Conservation (phyloP, 75 land plant species). For the Pinus albicaulis region DNA sequence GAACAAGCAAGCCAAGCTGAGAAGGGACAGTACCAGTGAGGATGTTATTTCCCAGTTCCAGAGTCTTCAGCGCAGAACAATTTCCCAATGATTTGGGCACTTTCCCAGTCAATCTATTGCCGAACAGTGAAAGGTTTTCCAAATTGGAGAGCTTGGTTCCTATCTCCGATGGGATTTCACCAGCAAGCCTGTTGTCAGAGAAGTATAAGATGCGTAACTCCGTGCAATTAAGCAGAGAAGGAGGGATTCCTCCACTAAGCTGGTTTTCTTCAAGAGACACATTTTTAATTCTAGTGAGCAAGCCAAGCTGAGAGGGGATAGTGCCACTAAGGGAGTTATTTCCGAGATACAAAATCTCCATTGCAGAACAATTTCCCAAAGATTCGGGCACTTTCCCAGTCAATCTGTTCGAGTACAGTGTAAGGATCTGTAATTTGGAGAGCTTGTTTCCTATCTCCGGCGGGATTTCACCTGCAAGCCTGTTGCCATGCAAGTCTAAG, state of each 20-base stretch:
- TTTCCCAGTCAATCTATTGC: conserved; percentile 14
- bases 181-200: conserved; percentile 30
- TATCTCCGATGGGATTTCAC: conserved; percentile 29
- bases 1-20: conserved; percentile 10
- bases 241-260: conserved; percentile 29
- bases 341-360: conserved; percentile 16
- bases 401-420: conserved; percentile 11
- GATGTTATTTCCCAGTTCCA: conserved; percentile 16
- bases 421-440: too few species aligned
- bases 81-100: conserved; percentile 16
- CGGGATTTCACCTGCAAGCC: too few species aligned
- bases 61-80: conserved; percentile 9
- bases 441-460: too few species aligned
- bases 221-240: conserved; percentile 9
- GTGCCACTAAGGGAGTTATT: conserved; percentile 32
- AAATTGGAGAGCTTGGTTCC: not conserved
- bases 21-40: conserved; percentile 17
- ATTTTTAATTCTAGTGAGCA: conserved; percentile 16
- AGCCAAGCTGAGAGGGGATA: conserved; percentile 26
- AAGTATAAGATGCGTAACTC: conserved; percentile 15
- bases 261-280: conserved; percentile 16
- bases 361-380: conserved; percentile 15
- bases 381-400: conserved; percentile 10
- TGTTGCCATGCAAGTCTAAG: too few species aligned
- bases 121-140: conserved; percentile 9